Base-by-base conservation (phyloP, 2,329 filamentous ascomycete species). In the Tolypocladium tropicale region DNA sequence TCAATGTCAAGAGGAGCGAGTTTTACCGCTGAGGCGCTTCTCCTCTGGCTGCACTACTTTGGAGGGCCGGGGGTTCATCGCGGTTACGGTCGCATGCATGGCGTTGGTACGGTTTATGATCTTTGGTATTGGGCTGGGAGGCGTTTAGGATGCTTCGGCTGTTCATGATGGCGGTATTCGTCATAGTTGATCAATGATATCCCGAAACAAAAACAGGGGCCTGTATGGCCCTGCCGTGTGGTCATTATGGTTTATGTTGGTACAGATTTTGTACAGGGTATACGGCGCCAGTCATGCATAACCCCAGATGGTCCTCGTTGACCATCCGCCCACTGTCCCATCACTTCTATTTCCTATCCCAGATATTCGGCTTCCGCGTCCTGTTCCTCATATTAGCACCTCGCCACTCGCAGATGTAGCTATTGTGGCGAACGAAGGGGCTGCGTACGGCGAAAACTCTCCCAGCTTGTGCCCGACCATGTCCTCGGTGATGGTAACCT, bases 391-490 rank as follows among this genome's bases (percentile, higher is more conserved):
- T 25, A 7, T 41, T 9, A 53, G 51, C 43, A 34, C 23, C 16
- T 7, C 2, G 12, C 41, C 21, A n/a, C 46, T 11, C 16, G 5
- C 21, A n/a, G 16, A 49, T 6, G 6, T 16, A 30, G 14, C 25
- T 3, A 33, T 11, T 4, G 10, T 1, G 6, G 50, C 33, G 30
- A 48, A 9, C 12, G 16, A 11, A 10, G 4, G 50, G 36, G 32
- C 48, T 53, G 83, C 90, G 67, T 82, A 96, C 91, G 83, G 78
- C 60, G 90, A 85, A 71, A 96, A 96, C 74, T 96, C 92, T 65
- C 92, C 92, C 63, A 96, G 79, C 75, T 96, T 96, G 73, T 94
- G 88, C 55, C 92, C 92, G 53, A 96, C 92, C 92, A 96, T 96
- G 67, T 96, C 89, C 70, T 96, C 92, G 18, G 91, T 95, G 60